Evolutionary conservation across 2,329 filamentous ascomycete genomes (phyloP), one percentile per base, ranked within the genome.

Genomic region (Ophiostoma angusticollis): DNA sequence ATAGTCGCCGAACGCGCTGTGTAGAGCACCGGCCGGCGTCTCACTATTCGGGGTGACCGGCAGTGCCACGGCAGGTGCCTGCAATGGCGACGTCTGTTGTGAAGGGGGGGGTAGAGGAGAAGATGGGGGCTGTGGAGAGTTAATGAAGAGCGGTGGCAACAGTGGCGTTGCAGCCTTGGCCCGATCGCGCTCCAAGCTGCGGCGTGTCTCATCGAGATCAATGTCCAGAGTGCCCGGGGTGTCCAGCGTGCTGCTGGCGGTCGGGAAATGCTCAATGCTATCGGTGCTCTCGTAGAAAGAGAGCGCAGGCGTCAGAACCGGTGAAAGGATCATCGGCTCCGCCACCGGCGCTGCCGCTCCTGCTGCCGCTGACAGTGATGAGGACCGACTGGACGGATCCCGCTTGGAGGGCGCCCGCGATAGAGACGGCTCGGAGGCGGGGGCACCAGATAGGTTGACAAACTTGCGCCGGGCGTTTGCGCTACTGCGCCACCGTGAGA

Each of bases 31-130:
- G 5, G 22, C 16, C 6, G n/a, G n/a, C n/a, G n/a, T n/a, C n/a
- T 12, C 16, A 8, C 14, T 30, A 4, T 21, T 21, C 3, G 29
- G 25, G 2, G 29, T 14, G 11, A 35, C 18, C 7, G 45, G 61
- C n/a, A 78, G 75, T 9, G 79, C 83, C 14, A 91, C 72, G 0
- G 77, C 80, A 1, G 86, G 86, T 0, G 85, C 93, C 57, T 93
- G 84, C 19, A 93, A 64, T n/a, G 87, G 85, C 7, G 85, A 93
- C 42, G 83, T 72, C 23, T 80, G 65, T 1, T 38, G 25, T 2
- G 71, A 69, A 1, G 75, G 68, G 30, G 73, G 63, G 3, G 46
- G 53, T n/a, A 52, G 51, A 28, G 61, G 57, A 11, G 58, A 34
- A 9, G 45, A 17, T 0, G 33, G 29, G 1, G 69, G 61, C 17